Evolutionary conservation across 768 basidiomycete species (phyloP), one percentile per base, ranked within the genome.

Genomic region (Boletus pseudo-olivaceus): DNA sequence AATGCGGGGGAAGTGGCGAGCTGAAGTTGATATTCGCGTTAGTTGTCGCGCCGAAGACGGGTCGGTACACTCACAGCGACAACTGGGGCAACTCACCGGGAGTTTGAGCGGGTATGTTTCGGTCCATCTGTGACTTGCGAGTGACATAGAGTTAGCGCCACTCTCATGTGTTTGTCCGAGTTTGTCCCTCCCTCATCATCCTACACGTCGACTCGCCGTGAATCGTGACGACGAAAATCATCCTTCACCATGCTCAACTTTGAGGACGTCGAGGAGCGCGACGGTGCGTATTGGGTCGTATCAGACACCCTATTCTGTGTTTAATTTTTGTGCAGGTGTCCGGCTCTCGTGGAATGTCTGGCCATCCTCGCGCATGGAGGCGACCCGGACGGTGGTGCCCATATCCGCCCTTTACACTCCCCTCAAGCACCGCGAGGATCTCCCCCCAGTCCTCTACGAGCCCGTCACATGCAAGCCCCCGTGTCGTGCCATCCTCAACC

Each of bases 341-440:
- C 84, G 96, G 51, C 80, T 98, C 61, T 96, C 95, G 44, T 98
- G 96, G 97, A 99, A 99, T 72, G 92, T 95, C 54, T 99, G 93
- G 93, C 94, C 95, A 3, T 95, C 94, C 34, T 95, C 93, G 55
- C 86, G 97, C 64, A 96, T 98, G 71, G 97, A 99, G 75, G 93
- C 96, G 14, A 98, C 95, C 35, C 82, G 96, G 63, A 98, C 93
- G 5, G 96, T 99, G 38, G 96, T 98, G 7, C 97, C 97, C 55
- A 97, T 99, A 65, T 88, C 96, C n/a, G 93, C 97, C 9, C 80
- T 99, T 8, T 99, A 99, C 74, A 93, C 92, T 3, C 97, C 97
- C 17, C 78, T 98, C 62, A 99, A 97, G 74, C 80, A 88, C 54
- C 81, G 95, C 54, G 92, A 94, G 62, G 96, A 98, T 67, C 81